Evolutionary conservation across 495 filamentous ascomycete genomes (phyloP).

Genomic region (Hyaloscypha hepaticicola): DNA sequence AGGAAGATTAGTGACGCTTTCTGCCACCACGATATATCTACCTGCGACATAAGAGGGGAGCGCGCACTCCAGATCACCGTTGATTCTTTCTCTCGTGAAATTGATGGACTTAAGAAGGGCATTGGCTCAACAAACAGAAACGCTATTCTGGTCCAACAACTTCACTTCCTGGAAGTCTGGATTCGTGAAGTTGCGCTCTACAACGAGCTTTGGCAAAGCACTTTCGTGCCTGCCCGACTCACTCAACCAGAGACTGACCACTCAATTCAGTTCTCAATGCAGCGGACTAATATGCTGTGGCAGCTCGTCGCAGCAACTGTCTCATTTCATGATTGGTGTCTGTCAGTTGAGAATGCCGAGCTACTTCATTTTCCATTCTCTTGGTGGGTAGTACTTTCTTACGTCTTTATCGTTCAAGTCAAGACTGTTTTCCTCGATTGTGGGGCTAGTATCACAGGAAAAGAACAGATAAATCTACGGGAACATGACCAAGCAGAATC

Average conservation of each 20-base stretch:
- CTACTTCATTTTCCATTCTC: constrained; percentile 20
- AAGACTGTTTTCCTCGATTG: constrained; percentile 17
- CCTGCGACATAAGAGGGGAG: constrained; percentile 19
- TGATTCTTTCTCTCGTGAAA: constrained; percentile 20
- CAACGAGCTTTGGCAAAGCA: constrained; percentile 16
- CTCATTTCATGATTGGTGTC: constrained; percentile 20
- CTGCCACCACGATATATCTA: constrained; percentile 18
- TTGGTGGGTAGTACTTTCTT: constrained; percentile 17
- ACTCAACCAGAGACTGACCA: constrained; percentile 15
- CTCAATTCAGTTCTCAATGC: constrained; percentile 20
- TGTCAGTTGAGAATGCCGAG: constrained; percentile 20
- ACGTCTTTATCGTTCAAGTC: constrained; percentile 19
- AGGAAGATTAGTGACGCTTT: constrained; percentile 21
- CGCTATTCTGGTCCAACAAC: constrained; percentile 18
- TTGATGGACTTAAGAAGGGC: constrained; percentile 19
- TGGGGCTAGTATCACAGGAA: constrained; percentile 16
- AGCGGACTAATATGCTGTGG: constrained; percentile 20
- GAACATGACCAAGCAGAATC: constrained; percentile 14
- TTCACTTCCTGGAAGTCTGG: constrained; percentile 20
- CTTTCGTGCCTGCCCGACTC: constrained; percentile 18
- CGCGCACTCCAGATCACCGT: constrained; percentile 16
- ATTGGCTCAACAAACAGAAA: constrained; percentile 20
- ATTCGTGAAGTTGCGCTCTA: constrained; percentile 15
- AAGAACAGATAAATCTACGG: constrained; percentile 19
- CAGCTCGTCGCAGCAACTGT: constrained; percentile 18